A percentile compares a stretch with the other conserved stretches of the same genome.
Evolutionary conservation across 2,329 filamentous ascomycete species (phyloP).

Genomic region (Westerdykella sp.): DNA sequence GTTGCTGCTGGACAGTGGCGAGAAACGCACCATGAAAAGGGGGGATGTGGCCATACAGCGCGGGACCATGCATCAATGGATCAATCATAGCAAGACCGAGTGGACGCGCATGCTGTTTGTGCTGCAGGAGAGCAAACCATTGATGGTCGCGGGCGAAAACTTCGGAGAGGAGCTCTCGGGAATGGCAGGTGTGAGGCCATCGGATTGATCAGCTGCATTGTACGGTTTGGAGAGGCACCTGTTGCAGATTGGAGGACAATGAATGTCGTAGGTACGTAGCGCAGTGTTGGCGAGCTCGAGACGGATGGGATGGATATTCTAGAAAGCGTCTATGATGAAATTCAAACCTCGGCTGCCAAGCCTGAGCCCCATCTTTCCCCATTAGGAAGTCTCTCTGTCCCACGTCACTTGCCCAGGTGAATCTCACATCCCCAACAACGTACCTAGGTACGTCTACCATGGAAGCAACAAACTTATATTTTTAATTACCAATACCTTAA

Average conservation of each 20-base stretch:
- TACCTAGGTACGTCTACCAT: too few relatives aligned
- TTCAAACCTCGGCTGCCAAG: slow-evolving; percentile 13
- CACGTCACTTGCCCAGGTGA: too few relatives aligned
- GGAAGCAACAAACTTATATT: too few relatives aligned
- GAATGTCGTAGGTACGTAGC: not conserved
- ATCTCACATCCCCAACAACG: too few relatives aligned
- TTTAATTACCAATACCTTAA: too few relatives aligned
- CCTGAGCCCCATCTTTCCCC: not conserved
- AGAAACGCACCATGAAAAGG: slow-evolving; percentile 32
- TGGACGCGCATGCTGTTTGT: slow-evolving; percentile 37
- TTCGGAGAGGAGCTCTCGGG: slow-evolving; percentile 31
- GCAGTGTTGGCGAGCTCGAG: too few relatives aligned
- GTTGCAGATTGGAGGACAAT: not conserved
- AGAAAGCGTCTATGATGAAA: not conserved
- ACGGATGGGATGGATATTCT: not conserved
- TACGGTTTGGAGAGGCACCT: not conserved
- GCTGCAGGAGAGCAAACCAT: slow-evolving; percentile 31
- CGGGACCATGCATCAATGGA: slow-evolving; percentile 38
- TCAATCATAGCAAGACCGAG: slow-evolving; percentile 29
- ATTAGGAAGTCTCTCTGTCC: too few relatives aligned
- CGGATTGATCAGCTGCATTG: slow-evolving; percentile 16
- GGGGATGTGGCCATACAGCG: slow-evolving; percentile 37
- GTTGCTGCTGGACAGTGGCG: slow-evolving; percentile 35
- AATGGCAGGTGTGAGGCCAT: slow-evolving; percentile 33
- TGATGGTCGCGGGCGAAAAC: slow-evolving; percentile 25